Base-by-base conservation (phyloP, 441 rosid genomes). In the Francoa sonchifolia region DNA sequence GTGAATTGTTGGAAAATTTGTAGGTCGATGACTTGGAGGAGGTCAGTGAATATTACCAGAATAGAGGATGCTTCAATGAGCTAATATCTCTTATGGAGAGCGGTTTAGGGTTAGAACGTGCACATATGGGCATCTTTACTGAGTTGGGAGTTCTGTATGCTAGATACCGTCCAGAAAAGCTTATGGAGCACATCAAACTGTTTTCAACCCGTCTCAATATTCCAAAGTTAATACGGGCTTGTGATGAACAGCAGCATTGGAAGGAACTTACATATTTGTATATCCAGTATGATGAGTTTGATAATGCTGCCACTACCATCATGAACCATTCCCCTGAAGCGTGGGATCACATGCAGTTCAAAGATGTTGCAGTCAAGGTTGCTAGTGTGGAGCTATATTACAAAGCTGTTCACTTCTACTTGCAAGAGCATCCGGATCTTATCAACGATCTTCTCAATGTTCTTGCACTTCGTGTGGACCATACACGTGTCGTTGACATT, bases 311-410 rank as follows among this genome's bases (percentile, higher is more conserved):
- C 31, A 83, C 97, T 26, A 92, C 99, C 19, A 74, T 92, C 46
- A 92, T 92, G 99, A 92, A 92, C 55, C 99, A 92, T 67, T 92
- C 99, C 32, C 99, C 99, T 0, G 97, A 87, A 77, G 97, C 99
- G 19, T 92, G 99, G 99, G 99, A 92, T 49, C 97, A 87, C 79
- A 92, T 92, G 99, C 99, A 92, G 57, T 92, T 92, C 62, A 92
- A 92, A 67, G 99, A 92, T 42, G 76, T 92, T 8, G 64, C 62
- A 0, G 97, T 86, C 47, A 92, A 92, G 73, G 97, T 87, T 66
- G 99, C 95, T 8, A 92, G 69, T 66, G 99, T 92, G 2, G 99
- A 92, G 61, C 72, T 92, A 30, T 92, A 92, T 59, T 92, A 92
- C 38, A 92, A 92, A 74, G 97, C 99, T 0, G 95, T 92, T 39